phyloP scores from a whole-genome alignment of 768 basidiomycete species.

The Tephrocybe sp. region DNA sequence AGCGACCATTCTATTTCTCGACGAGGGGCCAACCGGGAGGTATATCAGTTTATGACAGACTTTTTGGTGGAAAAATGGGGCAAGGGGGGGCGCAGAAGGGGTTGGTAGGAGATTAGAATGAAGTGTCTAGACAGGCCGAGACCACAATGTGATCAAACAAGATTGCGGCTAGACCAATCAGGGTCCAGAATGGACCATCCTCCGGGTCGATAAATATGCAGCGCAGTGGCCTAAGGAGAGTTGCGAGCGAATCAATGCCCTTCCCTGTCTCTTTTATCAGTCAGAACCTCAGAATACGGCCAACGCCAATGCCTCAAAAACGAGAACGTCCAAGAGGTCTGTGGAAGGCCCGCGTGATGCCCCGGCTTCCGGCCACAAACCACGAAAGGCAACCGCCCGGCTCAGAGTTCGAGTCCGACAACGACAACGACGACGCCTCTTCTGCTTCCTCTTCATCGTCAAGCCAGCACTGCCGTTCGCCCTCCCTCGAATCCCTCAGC shows the following conservation, averaged over 20 bases:
- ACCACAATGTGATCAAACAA: constrained; percentile 9
- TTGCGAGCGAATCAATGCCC: constrained; percentile 22
- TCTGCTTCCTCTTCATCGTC: constrained; percentile 13
- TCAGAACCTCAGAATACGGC: constrained; percentile 16
- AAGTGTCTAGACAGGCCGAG: constrained; percentile 14
- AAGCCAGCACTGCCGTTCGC: constrained; percentile 7
- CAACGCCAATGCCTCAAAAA: constrained; percentile 18
- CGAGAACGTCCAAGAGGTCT: constrained; percentile 37
- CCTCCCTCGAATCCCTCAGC: constrained; percentile 13
- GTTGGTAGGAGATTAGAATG: constrained; percentile 38
- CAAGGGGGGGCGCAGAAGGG: constrained; percentile 65
- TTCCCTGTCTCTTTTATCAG: constrained; percentile 24
- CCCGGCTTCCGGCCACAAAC: constrained; percentile 22
- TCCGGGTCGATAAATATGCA: constrained; percentile 23
- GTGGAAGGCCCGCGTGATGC: constrained; percentile 43
- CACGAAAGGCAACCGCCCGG: constrained; percentile 20
- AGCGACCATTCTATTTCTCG: constrained; percentile 79
- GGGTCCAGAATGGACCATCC: constrained; percentile 19
- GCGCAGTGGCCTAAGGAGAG: constrained; percentile 14
- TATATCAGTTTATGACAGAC: constrained; percentile 81
- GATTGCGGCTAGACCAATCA: constrained; percentile 14
- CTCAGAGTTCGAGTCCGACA: constrained; percentile 13
- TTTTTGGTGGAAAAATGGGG: constrained; percentile 96
- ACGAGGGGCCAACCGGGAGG: constrained; percentile 77
- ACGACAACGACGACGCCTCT: constrained; percentile 22